Evolutionary conservation across 176 grass and related monocot species (phyloP), one percentile per base, ranked within the genome.

Genomic region (Ensete glaucum): DNA sequence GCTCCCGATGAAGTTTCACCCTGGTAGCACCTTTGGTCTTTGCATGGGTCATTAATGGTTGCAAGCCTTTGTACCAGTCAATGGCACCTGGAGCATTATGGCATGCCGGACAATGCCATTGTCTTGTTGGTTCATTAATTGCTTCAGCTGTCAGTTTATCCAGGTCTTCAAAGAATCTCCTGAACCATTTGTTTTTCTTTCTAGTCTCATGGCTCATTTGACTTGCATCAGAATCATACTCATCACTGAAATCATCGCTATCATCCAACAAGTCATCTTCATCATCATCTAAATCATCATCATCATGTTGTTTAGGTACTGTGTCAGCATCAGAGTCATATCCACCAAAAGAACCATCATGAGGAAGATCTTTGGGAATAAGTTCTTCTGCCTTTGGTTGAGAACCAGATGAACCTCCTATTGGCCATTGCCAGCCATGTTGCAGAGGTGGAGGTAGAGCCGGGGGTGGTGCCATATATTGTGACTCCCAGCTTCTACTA

Each of bases 21-120:
- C 84, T 88, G 49, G 50, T 86, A 48, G 90, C 64, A 53, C 90
- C 95, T 80, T 98, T 98, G 29, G 90, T 98, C 63, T 75, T 98
- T 57, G 88, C 88, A 85, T 98, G 90, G 50, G 76, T 86, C 78
- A 87, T 80, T 58, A 98, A 80, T 71, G 88, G 85, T 64, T 94
- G 90, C 57, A 98, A 78, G 49, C 95, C 95, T 80, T 85, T 91
- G 78, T 89, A 98, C 90, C 95, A 98, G 1, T 86, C 86, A 48
- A 98, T 94, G 53, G 90, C 90, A 80, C 95, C 90, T 76, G 95
- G 95, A 72, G 90, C 95, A 52, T 98, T 93, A 77, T 86, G 69
- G 84, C 90, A 98, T 76, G 95, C 95, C 0, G 90, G 84, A 64
- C 90, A 98, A 69, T 94, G 90, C 82, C 82, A 94, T 58, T 76